Evolutionary conservation across 495 filamentous ascomycete species (phyloP).

Genomic region (Jackrogersella multiformis): DNA sequence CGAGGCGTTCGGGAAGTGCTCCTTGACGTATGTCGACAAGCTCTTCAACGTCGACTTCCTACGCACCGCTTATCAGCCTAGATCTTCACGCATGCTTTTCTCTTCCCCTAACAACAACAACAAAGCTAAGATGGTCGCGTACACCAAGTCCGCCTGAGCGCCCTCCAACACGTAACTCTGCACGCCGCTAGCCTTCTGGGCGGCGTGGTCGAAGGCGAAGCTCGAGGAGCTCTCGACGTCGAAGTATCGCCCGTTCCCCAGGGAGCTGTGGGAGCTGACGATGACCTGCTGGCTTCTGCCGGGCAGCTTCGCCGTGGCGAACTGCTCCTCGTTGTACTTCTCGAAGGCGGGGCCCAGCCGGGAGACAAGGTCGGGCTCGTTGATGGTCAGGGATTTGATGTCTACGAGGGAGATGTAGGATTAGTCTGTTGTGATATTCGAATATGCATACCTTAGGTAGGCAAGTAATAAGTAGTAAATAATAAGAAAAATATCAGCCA

Average conservation of each 20-base stretch:
- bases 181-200: slow-evolving; percentile 85
- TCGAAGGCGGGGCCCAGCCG: slow-evolving; percentile 85
- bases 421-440: slow-evolving; percentile 8
- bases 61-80: slow-evolving; percentile 16
- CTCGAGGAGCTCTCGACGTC: slow-evolving; percentile 86
- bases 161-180: slow-evolving; percentile 87
- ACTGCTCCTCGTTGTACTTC: slow-evolving; percentile 96
- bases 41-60: slow-evolving; percentile 85
- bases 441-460: neutral
- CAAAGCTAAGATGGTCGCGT: slow-evolving; percentile 31
- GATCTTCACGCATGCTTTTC: neutral
- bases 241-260: slow-evolving; percentile 84
- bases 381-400: slow-evolving; percentile 83
- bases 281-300: slow-evolving; percentile 86
- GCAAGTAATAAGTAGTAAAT: too few species aligned
- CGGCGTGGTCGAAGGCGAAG: slow-evolving; percentile 85
- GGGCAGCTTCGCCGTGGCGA: slow-evolving; percentile 86
- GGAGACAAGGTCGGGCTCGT: slow-evolving; percentile 71
- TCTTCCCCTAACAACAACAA: neutral
- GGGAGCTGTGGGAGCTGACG: slow-evolving; percentile 82
- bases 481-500: too few species aligned
- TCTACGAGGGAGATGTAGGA: slow-evolving; percentile 60
- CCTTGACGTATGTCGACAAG: slow-evolving; percentile 77
- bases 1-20: slow-evolving; percentile 87
- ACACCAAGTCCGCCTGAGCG: slow-evolving; percentile 81